Evolutionary conservation across 2,329 filamentous ascomycete species (phyloP).

Genomic region (Eurotiales sp.): DNA sequence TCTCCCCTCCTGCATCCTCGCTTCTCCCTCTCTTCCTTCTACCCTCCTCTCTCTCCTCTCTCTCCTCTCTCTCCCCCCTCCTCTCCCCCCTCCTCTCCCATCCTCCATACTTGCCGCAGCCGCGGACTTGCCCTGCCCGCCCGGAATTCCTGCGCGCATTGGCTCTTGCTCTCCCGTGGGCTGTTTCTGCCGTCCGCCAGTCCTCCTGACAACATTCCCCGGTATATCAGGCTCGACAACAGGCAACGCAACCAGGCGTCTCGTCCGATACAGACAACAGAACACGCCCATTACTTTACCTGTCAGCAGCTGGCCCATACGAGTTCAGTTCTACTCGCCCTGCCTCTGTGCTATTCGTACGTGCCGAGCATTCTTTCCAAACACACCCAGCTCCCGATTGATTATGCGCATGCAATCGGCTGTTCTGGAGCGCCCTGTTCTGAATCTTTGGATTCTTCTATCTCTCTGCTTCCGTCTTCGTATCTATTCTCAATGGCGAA

Average conservation of each 20-base stretch:
- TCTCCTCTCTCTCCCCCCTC: too few relatives aligned
- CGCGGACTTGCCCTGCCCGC: background rate
- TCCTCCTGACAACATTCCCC: background rate
- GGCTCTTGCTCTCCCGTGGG: background rate
- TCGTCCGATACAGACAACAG: background rate
- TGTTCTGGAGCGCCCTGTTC: too few relatives aligned
- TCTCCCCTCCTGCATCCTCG: too few relatives aligned
- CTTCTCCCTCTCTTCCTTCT: too few relatives aligned
- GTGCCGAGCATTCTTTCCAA: background rate
- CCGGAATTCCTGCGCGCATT: background rate
- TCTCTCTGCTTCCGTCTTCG: too few relatives aligned
- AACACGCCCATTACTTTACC: too few relatives aligned
- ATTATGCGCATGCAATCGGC: too few relatives aligned
- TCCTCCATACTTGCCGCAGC: too few relatives aligned
- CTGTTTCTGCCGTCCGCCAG: background rate
- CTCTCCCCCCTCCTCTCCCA: too few relatives aligned
- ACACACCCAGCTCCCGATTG: too few relatives aligned
- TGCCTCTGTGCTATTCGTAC: background rate
- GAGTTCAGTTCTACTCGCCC: background rate
- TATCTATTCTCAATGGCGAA: background rate
- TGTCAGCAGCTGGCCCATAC: background rate
- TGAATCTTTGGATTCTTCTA: too few relatives aligned
- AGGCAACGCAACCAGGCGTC: background rate
- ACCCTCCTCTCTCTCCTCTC: too few relatives aligned
- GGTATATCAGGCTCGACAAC: background rate